phyloP scores from a whole-genome alignment of 352 stramenopile species.

The Pythium scleroteichum region DNA sequence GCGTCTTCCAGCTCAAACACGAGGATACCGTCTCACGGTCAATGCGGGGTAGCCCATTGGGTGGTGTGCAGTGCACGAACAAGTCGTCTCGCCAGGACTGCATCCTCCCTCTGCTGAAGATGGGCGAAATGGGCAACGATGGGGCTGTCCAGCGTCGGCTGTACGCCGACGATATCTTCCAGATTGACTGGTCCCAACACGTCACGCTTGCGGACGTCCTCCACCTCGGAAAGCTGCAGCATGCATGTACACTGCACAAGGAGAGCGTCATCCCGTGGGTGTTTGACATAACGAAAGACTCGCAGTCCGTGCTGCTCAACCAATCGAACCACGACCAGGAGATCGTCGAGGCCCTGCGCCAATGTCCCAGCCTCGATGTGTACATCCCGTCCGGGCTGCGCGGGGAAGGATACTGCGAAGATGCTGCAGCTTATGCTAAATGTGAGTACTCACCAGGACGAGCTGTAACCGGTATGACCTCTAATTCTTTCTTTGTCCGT shows the following conservation, averaged over 20 bases:
- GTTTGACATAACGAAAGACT: conserved; percentile 22
- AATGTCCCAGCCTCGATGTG: conserved; percentile 71
- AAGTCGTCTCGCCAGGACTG: not conserved
- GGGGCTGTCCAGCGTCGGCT: not conserved
- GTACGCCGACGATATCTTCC: conserved; percentile 22
- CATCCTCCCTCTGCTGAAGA: conserved; percentile 6
- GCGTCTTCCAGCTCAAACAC: conserved; percentile 5
- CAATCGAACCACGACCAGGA: conserved; percentile 15
- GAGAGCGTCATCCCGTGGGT: conserved; percentile 57
- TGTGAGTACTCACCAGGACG: conserved; percentile 20
- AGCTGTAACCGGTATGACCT: no score
- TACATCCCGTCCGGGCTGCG: conserved; percentile 46
- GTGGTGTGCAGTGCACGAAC: not conserved
- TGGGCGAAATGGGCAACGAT: not conserved
- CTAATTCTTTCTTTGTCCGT: not conserved
- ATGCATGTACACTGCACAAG: conserved; percentile 41
- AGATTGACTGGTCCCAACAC: conserved; percentile 19
- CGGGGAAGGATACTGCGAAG: conserved; percentile 71
- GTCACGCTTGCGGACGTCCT: conserved; percentile 31
- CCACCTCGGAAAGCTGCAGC: conserved; percentile 57
- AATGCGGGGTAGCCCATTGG: not conserved
- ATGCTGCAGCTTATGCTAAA: conserved; percentile 59
- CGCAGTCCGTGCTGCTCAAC: conserved; percentile 25
- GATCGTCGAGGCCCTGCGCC: conserved; percentile 44
- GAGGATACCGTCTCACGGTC: not conserved